phyloP scores from a whole-genome alignment of 2,329 filamentous ascomycete genomes.

The Coniochaeta sp. region DNA sequence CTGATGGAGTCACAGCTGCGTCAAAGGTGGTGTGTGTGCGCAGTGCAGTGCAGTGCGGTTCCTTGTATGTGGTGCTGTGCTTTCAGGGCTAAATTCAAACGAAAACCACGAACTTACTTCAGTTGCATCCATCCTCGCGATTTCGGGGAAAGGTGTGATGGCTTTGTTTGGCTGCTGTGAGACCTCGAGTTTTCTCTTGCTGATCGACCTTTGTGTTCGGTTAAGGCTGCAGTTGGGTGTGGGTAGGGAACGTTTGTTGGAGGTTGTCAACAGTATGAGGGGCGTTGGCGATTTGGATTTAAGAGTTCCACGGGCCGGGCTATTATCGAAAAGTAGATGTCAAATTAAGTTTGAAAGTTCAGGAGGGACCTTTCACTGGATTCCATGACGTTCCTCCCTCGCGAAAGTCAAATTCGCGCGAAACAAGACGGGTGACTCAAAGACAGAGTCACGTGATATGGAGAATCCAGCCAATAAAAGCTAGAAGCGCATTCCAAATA shows the following conservation, averaged over 20 bases:
- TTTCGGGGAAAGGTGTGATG: background rate
- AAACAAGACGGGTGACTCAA: background rate
- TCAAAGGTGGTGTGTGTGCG: no score
- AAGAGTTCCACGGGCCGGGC: no score
- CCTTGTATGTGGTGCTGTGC: background rate
- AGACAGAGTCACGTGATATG: background rate
- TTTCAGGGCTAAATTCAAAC: background rate
- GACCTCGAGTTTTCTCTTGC: background rate
- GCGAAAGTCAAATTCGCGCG: background rate
- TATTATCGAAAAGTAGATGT: no score
- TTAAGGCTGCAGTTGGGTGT: background rate
- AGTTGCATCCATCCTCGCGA: constrained; percentile 1
- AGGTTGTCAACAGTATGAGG: no score
- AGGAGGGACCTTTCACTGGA: background rate
- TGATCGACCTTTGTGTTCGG: no score
- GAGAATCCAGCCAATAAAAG: background rate
- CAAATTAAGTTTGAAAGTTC: no score
- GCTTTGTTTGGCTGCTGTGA: background rate
- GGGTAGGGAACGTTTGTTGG: no score
- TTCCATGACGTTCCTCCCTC: constrained; percentile 2
- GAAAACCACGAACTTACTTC: background rate
- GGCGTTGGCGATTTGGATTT: no score
- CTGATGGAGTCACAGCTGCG: no score
- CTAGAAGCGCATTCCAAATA: background rate
- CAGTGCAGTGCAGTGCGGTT: no score